These are phyloP conservation scores for Paecilomyces dactylethromorphus DNA, from an alignment of 2,329 filamentous ascomycete species.

Conservation along the genomic window DNA sequence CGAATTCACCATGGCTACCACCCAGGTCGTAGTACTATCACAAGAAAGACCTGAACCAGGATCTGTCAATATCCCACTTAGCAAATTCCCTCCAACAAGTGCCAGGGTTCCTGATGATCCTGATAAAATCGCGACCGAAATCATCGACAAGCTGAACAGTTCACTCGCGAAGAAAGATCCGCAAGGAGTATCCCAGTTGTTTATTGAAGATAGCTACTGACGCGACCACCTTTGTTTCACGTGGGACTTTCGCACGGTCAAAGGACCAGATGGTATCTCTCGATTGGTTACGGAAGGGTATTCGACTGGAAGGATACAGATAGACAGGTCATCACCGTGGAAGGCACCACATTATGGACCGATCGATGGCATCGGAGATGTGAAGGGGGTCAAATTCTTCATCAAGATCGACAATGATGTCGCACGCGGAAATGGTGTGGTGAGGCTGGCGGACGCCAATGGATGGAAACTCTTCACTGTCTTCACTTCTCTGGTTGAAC, in stretches of 20 bases:
- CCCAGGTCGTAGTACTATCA: slow-evolving; percentile 19
- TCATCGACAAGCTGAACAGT: slow-evolving; percentile 35
- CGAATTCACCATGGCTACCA: neutral
- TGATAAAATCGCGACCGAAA: slow-evolving; percentile 25
- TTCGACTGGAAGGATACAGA: slow-evolving; percentile 37
- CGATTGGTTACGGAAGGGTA: slow-evolving; percentile 30
- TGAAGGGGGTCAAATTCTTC: slow-evolving; percentile 52
- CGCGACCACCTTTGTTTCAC: slow-evolving; percentile 52
- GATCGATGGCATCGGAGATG: slow-evolving; percentile 46
- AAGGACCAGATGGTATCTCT: slow-evolving; percentile 37
- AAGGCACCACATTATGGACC: slow-evolving; percentile 38
- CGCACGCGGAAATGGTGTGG: slow-evolving; percentile 52
- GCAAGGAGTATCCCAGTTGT: slow-evolving; percentile 34
- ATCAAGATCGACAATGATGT: slow-evolving; percentile 47
- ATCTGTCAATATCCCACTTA: slow-evolving; percentile 47
- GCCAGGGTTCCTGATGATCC: slow-evolving; percentile 29
- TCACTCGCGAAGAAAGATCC: slow-evolving; percentile 29
- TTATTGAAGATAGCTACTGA: slow-evolving; percentile 50
- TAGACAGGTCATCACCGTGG: slow-evolving; percentile 42
- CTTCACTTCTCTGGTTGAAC: slow-evolving; percentile 52
- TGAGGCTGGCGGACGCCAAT: slow-evolving; percentile 40
- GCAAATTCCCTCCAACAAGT: slow-evolving; percentile 35
- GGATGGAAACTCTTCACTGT: slow-evolving; percentile 60
- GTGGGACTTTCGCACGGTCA: slow-evolving; percentile 52
- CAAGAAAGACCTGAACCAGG: slow-evolving; percentile 44